Conservation (phyloP, 208 protist genomes). For the Acanthamoeba lenticulata region DNA sequence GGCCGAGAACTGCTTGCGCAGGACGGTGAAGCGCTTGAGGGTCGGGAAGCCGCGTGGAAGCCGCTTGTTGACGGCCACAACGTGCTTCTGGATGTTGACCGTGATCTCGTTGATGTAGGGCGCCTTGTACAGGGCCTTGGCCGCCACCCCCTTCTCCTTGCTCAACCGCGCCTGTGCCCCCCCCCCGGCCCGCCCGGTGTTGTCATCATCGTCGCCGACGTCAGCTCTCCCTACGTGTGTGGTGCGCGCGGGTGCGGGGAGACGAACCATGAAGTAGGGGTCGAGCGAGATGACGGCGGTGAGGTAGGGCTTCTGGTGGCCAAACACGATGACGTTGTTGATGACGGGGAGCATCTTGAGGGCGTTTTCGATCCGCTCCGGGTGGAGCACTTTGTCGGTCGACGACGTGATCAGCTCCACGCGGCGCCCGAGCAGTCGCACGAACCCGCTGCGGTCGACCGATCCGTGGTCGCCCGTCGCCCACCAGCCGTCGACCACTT, state of each 20-base stretch:
- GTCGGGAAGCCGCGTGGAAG: neutral
- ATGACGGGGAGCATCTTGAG: neutral
- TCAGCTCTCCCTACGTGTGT: no score
- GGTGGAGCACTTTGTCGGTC: neutral
- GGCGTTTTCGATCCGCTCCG: neutral
- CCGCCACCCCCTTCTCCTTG: neutral
- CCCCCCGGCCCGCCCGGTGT: no score
- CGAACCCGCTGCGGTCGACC: neutral
- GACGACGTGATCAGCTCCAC: neutral
- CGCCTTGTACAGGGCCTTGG: conserved; percentile 32
- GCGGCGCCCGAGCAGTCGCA: neutral
- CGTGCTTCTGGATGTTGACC: conserved; percentile 19
- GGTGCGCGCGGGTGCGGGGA: neutral
- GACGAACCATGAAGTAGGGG: neutral
- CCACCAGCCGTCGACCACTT: neutral
- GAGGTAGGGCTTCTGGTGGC: neutral
- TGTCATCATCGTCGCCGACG: no score
- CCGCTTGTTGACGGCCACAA: conserved; percentile 12
- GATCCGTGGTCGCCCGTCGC: neutral
- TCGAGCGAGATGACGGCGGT: conserved; percentile 32
- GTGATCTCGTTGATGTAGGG: conserved; percentile 61
- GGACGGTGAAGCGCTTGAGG: conserved; percentile 36
- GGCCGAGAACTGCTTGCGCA: conserved; percentile 24
- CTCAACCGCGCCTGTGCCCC: neutral
- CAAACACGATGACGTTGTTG: conserved; percentile 6